phyloP scores from a whole-genome alignment of 768 basidiomycete genomes.

The Leccinum olivaceopallidum region DNA sequence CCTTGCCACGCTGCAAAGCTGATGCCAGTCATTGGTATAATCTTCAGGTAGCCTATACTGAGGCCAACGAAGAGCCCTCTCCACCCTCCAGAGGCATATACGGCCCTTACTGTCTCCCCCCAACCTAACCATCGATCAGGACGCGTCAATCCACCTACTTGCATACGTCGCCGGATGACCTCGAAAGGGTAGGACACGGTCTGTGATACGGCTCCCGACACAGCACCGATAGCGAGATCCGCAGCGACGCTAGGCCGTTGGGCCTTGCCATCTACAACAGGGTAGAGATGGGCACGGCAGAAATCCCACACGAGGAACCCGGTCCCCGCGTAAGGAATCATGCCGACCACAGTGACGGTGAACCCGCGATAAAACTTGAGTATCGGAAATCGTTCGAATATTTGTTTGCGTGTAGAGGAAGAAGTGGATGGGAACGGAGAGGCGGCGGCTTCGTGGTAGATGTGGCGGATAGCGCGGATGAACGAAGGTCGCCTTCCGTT shows the following conservation, averaged over 20 bases:
- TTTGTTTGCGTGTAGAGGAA: slow-evolving; percentile 23
- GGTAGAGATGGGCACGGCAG: slow-evolving; percentile 60
- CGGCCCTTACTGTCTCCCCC: slow-evolving; percentile 62
- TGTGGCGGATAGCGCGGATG: slow-evolving; percentile 53
- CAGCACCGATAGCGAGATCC: slow-evolving; percentile 81
- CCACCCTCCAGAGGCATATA: slow-evolving; percentile 74
- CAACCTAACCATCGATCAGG: slow-evolving; percentile 79
- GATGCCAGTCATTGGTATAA: slow-evolving; percentile 94
- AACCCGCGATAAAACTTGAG: slow-evolving; percentile 98
- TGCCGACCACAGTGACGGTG: slow-evolving; percentile 85
- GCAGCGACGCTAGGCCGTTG: slow-evolving; percentile 45
- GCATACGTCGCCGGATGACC: slow-evolving; percentile 89
- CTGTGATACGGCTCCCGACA: slow-evolving; percentile 84
- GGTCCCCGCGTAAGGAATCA: slow-evolving; percentile 94
- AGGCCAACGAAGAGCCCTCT: slow-evolving; percentile 91
- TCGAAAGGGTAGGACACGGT: slow-evolving; percentile 95
- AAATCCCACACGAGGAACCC: slow-evolving; percentile 93
- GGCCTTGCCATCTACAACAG: slow-evolving; percentile 42
- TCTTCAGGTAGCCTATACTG: slow-evolving; percentile 89
- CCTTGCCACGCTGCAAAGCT: slow-evolving; percentile 89
- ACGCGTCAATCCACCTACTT: slow-evolving; percentile 83
- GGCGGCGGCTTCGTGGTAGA: slow-evolving; percentile 66
- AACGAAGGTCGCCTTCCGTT: slow-evolving; percentile 48
- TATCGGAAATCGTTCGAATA: slow-evolving; percentile 65
- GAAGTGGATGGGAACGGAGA: slow-evolving; percentile 23